phyloP scores from a whole-genome alignment of 345 rosid species.

The Populus nigra region DNA sequence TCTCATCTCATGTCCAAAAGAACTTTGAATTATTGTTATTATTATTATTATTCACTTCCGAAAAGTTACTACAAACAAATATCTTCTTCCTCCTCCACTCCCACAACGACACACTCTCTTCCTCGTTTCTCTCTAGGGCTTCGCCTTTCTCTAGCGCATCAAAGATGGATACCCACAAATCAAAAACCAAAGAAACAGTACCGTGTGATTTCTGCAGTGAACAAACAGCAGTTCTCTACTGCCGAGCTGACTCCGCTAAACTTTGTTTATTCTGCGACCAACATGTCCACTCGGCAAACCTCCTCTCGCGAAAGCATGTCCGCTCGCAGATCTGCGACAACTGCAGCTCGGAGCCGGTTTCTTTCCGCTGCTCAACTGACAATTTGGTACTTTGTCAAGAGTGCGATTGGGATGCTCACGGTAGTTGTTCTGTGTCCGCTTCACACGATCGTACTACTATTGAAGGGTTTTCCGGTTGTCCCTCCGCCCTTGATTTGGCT shows the following conservation, averaged over 20 bases:
- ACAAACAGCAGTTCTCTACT: slow-evolving; percentile 64
- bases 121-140: neutral
- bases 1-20: slow-evolving; percentile 1
- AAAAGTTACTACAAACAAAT: neutral
- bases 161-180: slow-evolving; percentile 38
- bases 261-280: slow-evolving; percentile 85
- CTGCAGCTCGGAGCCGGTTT: slow-evolving; percentile 59
- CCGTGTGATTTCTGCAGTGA: slow-evolving; percentile 82
- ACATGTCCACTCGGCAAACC: slow-evolving; percentile 89
- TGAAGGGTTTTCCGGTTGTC: slow-evolving; percentile 72
- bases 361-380: slow-evolving; percentile 59
- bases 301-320: slow-evolving; percentile 66
- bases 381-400: slow-evolving; percentile 59
- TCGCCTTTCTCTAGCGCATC: neutral
- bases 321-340: slow-evolving; percentile 95
- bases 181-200: slow-evolving; percentile 22
- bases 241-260: slow-evolving; percentile 87
- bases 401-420: slow-evolving; percentile 72
- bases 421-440: slow-evolving; percentile 61
- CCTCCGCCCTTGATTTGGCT: slow-evolving; percentile 59
- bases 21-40: neutral
- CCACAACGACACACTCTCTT: neutral
- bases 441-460: slow-evolving; percentile 55
- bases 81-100: neutral
- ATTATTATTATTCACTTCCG: neutral